A percentile compares a stretch with the other conserved stretches of the same genome.
phyloP scores from a whole-genome alignment of 2,329 filamentous ascomycete species.

The Colletotrichum truncatum region DNA sequence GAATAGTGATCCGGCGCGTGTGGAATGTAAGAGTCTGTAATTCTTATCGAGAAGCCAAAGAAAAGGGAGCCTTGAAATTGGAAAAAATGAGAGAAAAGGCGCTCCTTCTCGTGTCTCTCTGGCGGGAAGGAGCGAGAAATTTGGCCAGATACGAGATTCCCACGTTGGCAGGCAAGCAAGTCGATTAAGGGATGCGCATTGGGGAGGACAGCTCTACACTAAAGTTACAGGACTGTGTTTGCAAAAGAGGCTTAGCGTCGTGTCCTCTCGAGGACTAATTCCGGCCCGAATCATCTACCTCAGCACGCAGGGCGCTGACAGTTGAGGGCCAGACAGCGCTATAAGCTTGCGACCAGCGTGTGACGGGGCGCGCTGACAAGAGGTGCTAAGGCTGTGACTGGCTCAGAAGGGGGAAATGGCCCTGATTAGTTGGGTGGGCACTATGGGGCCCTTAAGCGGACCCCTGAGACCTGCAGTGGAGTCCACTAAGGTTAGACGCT shows the following conservation, averaged over 20 bases:
- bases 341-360: constrained; percentile 9
- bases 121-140: constrained; percentile 20
- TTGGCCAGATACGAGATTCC: constrained; percentile 30
- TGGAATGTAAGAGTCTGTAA: neutral
- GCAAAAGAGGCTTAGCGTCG: constrained; percentile 29
- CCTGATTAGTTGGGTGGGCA: neutral
- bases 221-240: constrained; percentile 9
- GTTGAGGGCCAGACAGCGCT: constrained; percentile 16
- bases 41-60: neutral
- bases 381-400: constrained; percentile 14
- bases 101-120: constrained; percentile 22
- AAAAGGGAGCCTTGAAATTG: no score
- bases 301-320: constrained; percentile 9
- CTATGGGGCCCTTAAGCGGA: neutral
- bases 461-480: constrained; percentile 23
- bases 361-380: constrained; percentile 1
- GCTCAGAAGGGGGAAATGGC: neutral
- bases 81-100: no score
- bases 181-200: constrained; percentile 27
- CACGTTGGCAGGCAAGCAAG: constrained; percentile 13
- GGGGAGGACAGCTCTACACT: constrained; percentile 28
- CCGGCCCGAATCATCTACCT: constrained; percentile 18
- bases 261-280: constrained; percentile 23
- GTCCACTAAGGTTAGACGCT: neutral
- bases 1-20: constrained; percentile 3